These are phyloP conservation scores for Adansonia grandidieri DNA, from an alignment of 441 rosid genomes.

Conservation along the genomic window DNA sequence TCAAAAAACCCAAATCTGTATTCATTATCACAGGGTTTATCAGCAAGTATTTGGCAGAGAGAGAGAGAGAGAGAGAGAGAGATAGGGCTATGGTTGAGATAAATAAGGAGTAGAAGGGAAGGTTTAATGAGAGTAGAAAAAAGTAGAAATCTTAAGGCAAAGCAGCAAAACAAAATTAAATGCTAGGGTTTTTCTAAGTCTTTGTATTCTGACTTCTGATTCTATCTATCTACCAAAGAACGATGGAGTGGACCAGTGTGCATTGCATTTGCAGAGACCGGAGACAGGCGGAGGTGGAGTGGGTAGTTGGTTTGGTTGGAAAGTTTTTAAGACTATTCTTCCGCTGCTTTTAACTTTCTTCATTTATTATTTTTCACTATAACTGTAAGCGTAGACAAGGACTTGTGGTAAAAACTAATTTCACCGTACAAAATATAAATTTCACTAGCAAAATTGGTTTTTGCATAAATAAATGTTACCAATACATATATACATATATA, in stretches of 20 bases:
- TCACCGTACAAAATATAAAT: no score
- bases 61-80: not conserved
- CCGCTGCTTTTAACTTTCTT: not conserved
- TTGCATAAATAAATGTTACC: no score
- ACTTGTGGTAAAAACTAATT: no score
- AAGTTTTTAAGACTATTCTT: not conserved
- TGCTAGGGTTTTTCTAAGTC: not conserved
- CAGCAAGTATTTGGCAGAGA: not conserved
- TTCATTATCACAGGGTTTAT: constrained; percentile 15
- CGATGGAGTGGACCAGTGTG: not conserved
- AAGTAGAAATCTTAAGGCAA: not conserved
- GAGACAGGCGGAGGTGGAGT: not conserved
- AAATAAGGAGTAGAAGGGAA: not conserved
- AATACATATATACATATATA: no score
- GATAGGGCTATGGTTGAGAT: not conserved
- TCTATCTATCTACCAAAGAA: not conserved
- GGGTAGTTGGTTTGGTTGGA: not conserved
- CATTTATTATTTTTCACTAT: not conserved
- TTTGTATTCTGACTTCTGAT: no score
- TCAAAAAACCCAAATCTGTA: not conserved
- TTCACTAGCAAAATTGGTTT: no score
- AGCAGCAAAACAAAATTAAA: not conserved
- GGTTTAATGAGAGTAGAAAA: not conserved
- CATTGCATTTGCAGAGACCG: not conserved
- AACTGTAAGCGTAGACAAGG: no score